Evolutionary conservation across 179 eudicot species (phyloP).

Genomic region (Silene coronaria): DNA sequence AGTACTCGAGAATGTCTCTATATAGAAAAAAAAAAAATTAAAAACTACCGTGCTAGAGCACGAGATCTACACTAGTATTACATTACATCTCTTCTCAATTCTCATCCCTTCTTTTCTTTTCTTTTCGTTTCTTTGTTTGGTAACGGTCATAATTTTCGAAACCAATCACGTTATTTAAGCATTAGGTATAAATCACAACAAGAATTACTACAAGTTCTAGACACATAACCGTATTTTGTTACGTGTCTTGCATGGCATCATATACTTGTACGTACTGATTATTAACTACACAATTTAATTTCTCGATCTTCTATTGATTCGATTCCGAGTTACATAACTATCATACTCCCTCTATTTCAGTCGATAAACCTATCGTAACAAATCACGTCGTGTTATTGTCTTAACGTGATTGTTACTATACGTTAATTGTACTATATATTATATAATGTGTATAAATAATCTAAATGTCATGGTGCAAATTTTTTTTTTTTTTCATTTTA

Average conservation of each 20-base stretch:
- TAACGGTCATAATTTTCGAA: background rate
- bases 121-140: background rate
- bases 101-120: background rate
- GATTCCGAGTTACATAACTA: background rate
- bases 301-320: background rate
- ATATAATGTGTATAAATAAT: background rate
- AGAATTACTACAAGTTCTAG: background rate
- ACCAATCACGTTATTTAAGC: slow-evolving; percentile 6
- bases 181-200: background rate
- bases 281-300: background rate
- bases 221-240: background rate
- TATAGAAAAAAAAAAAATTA: too few relatives aligned
- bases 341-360: background rate
- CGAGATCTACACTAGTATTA: too few relatives aligned
- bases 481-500: background rate
- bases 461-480: background rate
- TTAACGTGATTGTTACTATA: background rate
- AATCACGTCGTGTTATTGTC: background rate
- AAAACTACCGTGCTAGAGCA: too few relatives aligned
- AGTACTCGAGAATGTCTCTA: too few relatives aligned
- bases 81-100: too few relatives aligned
- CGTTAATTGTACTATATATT: too few relatives aligned
- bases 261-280: background rate
- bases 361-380: background rate
- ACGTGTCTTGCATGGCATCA: slow-evolving; percentile 3